A percentile compares a stretch with the other conserved stretches of the same genome.
Conservation (phyloP, 352 stramenopile genomes). For the Phytophthora tentaculata region DNA sequence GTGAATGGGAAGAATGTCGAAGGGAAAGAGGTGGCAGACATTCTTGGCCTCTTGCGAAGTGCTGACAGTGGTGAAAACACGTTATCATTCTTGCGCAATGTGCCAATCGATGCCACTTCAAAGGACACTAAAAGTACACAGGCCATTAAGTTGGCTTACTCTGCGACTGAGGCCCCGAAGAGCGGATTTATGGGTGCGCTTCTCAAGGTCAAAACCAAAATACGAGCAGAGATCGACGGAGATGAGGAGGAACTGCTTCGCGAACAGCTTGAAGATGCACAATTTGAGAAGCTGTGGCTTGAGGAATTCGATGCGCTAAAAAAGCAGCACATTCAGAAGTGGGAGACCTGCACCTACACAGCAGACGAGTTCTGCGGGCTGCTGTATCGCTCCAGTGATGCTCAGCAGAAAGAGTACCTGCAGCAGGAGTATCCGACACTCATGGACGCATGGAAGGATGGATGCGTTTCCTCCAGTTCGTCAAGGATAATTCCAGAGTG, state of each 20-base stretch:
- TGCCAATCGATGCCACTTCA: neutral
- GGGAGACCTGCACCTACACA: conserved; percentile 72
- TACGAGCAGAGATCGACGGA: conserved; percentile 58
- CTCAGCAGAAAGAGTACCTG: conserved; percentile 52
- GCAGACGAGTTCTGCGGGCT: conserved; percentile 74
- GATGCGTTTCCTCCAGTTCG: conserved; percentile 10
- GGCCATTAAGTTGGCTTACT: neutral
- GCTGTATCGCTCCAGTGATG: conserved; percentile 57
- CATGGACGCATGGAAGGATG: conserved; percentile 63
- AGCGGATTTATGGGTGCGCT: conserved; percentile 56
- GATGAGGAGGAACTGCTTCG: conserved; percentile 41
- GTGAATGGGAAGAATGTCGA: conserved; percentile 43
- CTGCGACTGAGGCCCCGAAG: conserved; percentile 28
- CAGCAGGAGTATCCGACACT: conserved; percentile 61
- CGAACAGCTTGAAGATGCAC: conserved; percentile 50
- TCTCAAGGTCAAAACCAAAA: conserved; percentile 63
- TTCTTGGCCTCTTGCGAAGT: conserved; percentile 40
- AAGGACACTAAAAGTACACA: neutral
- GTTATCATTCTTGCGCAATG: conserved; percentile 37
- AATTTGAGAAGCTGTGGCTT: conserved; percentile 68
- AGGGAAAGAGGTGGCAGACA: conserved; percentile 29
- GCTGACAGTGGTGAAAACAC: conserved; percentile 38
- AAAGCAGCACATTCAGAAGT: conserved; percentile 51
- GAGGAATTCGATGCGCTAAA: conserved; percentile 61
- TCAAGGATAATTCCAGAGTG: conserved; percentile 48